Evolutionary conservation across 108 stramenopile genomes (phyloP), one percentile per base, ranked within the genome.

Genomic region (Mayamaea pseudoterrestris): DNA sequence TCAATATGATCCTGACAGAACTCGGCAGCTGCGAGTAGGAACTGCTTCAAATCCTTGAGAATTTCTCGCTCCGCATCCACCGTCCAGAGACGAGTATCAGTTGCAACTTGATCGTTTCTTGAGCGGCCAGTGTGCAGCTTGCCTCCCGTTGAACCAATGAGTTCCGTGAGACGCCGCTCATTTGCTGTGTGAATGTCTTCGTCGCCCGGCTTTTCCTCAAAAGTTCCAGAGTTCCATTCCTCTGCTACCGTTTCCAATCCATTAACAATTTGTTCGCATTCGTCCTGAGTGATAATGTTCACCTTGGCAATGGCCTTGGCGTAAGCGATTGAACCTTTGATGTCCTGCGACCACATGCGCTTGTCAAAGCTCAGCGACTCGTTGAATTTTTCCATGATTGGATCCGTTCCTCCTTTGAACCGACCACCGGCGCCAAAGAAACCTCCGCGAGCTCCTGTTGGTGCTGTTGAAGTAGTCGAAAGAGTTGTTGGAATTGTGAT

Each of bases 151-250:
- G 89, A 61, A 17, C 96, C 96, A 47, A 97, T 71, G 27, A 97
- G 56, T 73, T 99, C 98, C 0, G 95, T 96, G 41, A 99, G 68
- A 2, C 98, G 84, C 30, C 98, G 84, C 69, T 99, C 98, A 57
- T 99, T 97, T 39, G 96, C 96, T n/a, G 96, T 99, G 68, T 99
- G 98, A 52, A 99, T 97, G 73, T 99, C 98, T 68, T 99, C 98
- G 59, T 99, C 98, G 41, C 89, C 87, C 2, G 90, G 55, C 58
- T 90, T 80, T 42, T 82, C 49, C 29, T 73, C 81, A 56, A 99
- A 96, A 6, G 54, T 80, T 35, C 88, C 95, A 11, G 57, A 57
- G 3, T 68, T 74, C 98, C 98, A 99, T 71, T 99, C 98, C 22
- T 68, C 61, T 20, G 60, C 31, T 21, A 96, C 93, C 39, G 76